These are phyloP conservation scores for Trichophyton verrucosum DNA, from an alignment of 2,329 filamentous ascomycete genomes.

Conservation along the genomic window DNA sequence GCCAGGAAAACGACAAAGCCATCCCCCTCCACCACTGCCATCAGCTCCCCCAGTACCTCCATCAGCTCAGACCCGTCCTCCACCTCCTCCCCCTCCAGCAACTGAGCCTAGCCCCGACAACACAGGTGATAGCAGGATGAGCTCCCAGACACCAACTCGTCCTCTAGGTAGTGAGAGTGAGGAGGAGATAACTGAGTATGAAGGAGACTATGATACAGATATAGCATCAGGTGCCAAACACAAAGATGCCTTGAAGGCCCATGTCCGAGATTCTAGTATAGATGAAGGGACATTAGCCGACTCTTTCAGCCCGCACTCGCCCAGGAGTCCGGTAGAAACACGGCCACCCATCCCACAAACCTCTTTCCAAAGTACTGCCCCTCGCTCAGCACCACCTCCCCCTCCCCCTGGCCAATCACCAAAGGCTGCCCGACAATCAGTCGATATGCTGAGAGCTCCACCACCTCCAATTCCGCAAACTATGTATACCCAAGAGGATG, in stretches of 20 bases:
- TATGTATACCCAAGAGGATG: constrained; percentile 12
- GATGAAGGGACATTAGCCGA: constrained; percentile 53
- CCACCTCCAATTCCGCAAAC: constrained; percentile 48
- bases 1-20: constrained; percentile 33
- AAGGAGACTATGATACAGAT: constrained; percentile 95
- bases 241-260: constrained; percentile 80
- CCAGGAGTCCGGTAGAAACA: constrained; percentile 29
- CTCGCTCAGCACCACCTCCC: constrained; percentile 45
- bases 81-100: constrained; percentile 53
- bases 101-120: constrained; percentile 43
- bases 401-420: constrained; percentile 52
- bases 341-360: constrained; percentile 42
- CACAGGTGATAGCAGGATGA: constrained; percentile 42
- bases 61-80: constrained; percentile 47
- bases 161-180: constrained; percentile 50
- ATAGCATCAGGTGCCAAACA: constrained; percentile 89
- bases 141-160: constrained; percentile 31
- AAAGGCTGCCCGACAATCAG: constrained; percentile 47
- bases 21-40: constrained; percentile 31
- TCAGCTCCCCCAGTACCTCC: constrained; percentile 27
- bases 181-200: constrained; percentile 82
- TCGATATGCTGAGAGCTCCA: constrained; percentile 57
- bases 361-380: constrained; percentile 40
- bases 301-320: constrained; percentile 40
- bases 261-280: constrained; percentile 62